Base-by-base conservation (phyloP, 441 rosid genomes). In the Kokia cookei region DNA sequence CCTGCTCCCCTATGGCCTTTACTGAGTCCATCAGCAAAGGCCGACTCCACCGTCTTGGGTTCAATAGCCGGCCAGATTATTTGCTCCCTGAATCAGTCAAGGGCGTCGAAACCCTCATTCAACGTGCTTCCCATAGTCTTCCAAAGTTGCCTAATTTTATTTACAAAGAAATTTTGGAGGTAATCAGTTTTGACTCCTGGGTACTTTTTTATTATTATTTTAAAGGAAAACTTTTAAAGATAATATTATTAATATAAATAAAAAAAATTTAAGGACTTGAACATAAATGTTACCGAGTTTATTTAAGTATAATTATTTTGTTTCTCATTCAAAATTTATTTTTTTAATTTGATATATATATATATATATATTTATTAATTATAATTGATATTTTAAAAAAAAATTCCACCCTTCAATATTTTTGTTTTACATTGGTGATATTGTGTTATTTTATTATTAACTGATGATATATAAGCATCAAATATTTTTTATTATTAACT, bases 21-120 rank as follows among this genome's bases (percentile, higher is more conserved):
- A 87, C 84, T 0, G 82, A 85, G 53, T 82, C 87, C 4, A 45
- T 83, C 3, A 50, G 14, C 15, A 17, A 24, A 3, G 80, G 58
- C 11, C 15, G 11, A 24, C 54, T 75, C 0, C n/a, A 71, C 50
- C 77, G 81, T 58, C 15, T 83, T 1, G 86, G 86, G 54, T 73
- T 77, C 65, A 3, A 61, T 3, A 65, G 51, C 15, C 83, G 77
- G 86, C 13, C 71, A 10, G 78, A 77, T 5, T 65, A 17, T 51
- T 72, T 87, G 84, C 54, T 87, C 48, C 90, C 90, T 22, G 63
- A 40, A 1, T 70, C 82, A 0, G 65, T 11, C 2, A 2, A 67
- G 7, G 84, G 75, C 5, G 50, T 81, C 54, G 75, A 72, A 26
- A 58, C 53, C 8, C 6, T 71, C 43, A 7, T 80, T 3, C 66